Conservation (phyloP, 2,329 filamentous ascomycete species). For the Akanthomyces lecanii region DNA sequence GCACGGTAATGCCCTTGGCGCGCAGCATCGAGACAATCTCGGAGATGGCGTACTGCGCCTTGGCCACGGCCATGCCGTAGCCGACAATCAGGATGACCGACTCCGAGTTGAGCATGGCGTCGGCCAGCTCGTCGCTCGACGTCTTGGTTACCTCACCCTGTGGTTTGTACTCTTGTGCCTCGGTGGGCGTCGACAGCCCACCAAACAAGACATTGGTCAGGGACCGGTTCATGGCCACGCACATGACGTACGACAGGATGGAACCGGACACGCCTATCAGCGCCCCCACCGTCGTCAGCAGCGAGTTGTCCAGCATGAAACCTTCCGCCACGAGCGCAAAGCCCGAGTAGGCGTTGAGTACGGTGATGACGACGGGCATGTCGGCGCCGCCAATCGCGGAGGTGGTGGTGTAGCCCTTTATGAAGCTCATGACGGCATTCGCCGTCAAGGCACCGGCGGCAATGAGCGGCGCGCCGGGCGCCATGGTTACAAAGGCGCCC, state of each 20-base stretch:
- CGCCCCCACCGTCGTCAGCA: slow-evolving; percentile 80
- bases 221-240: slow-evolving; percentile 86
- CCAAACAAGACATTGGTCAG: slow-evolving; percentile 88
- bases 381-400: slow-evolving; percentile 88
- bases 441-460: slow-evolving; percentile 74
- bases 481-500: slow-evolving; percentile 78
- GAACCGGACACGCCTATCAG: slow-evolving; percentile 86
- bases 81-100: slow-evolving; percentile 87
- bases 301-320: slow-evolving; percentile 83
- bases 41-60: slow-evolving; percentile 85
- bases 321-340: slow-evolving; percentile 88
- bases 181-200: slow-evolving; percentile 51
- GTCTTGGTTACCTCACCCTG: slow-evolving; percentile 77
- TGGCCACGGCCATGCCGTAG: slow-evolving; percentile 92
- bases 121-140: slow-evolving; percentile 74
- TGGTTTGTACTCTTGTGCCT: slow-evolving; percentile 63
- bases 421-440: slow-evolving; percentile 73
- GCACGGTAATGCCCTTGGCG: slow-evolving; percentile 72
- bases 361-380: slow-evolving; percentile 89
- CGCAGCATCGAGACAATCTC: slow-evolving; percentile 74
- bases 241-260: slow-evolving; percentile 83
- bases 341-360: slow-evolving; percentile 85
- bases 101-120: slow-evolving; percentile 70
- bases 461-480: slow-evolving; percentile 72
- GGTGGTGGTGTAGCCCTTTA: slow-evolving; percentile 84